Percentiles rank a stretch among this genome's conserved stretches.
phyloP scores from a whole-genome alignment of 352 stramenopile species.

The Phytopythium chamaehyphon region DNA sequence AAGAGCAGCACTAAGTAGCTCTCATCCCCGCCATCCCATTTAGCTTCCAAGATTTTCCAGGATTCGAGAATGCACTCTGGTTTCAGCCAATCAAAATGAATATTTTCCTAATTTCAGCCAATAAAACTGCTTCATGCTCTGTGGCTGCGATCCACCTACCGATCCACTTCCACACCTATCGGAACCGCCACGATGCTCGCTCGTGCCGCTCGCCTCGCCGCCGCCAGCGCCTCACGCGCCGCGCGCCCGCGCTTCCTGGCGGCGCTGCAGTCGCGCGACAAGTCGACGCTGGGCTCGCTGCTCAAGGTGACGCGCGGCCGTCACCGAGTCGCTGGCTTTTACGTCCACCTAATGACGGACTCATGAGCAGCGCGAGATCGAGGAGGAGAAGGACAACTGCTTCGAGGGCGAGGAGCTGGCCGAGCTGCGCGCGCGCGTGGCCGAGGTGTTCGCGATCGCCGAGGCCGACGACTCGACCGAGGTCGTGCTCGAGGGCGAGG shows the following conservation, averaged over 20 bases:
- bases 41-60: not conserved
- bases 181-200: slow-evolving; percentile 27
- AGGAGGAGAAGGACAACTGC: slow-evolving; percentile 84
- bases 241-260: slow-evolving; percentile 8
- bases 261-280: slow-evolving; percentile 46
- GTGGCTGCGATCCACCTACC: not conserved
- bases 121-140: not conserved
- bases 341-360: not conserved
- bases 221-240: slow-evolving; percentile 17
- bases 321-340: not conserved
- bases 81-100: not conserved
- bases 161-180: not conserved
- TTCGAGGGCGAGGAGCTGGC: slow-evolving; percentile 73
- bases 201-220: slow-evolving; percentile 34
- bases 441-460: slow-evolving; percentile 58
- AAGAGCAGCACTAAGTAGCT: slow-evolving; percentile 1
- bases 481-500: slow-evolving; percentile 48
- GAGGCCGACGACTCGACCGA: slow-evolving; percentile 65
- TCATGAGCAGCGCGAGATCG: slow-evolving; percentile 50
- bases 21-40: slow-evolving; percentile 2
- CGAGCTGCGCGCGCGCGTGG: slow-evolving; percentile 60
- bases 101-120: not conserved
- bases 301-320: slow-evolving; percentile 20
- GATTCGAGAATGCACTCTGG: slow-evolving; percentile 6
- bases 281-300: slow-evolving; percentile 41